These are phyloP conservation scores for Ceratobasidium sp. DNA, from an alignment of 1,284 basidiomycete species.

Conservation along the genomic window DNA sequence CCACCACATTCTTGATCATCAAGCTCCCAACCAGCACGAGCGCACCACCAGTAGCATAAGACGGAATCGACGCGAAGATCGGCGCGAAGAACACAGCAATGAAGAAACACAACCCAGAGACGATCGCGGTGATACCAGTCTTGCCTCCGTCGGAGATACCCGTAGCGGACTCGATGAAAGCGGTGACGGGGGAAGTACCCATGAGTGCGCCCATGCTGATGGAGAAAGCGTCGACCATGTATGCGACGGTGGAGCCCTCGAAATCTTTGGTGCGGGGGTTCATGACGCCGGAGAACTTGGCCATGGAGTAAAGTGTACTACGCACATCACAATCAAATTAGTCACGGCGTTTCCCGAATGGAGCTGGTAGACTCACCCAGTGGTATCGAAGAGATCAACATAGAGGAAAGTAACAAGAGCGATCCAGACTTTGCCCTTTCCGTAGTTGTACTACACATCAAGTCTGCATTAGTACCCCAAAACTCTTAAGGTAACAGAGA, in stretches of 20 bases:
- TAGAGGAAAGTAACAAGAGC: slow-evolving; percentile 80
- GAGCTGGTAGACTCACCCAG: slow-evolving; percentile 54
- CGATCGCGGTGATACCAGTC: slow-evolving; percentile 86
- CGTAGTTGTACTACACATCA: slow-evolving; percentile 55
- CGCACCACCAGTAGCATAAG: slow-evolving; percentile 91
- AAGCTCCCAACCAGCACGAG: slow-evolving; percentile 88
- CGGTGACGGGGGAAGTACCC: slow-evolving; percentile 89
- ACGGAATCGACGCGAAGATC: slow-evolving; percentile 88
- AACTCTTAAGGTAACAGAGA: background rate
- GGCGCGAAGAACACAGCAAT: slow-evolving; percentile 91
- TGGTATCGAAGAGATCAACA: slow-evolving; percentile 82
- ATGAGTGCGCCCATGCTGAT: slow-evolving; percentile 87
- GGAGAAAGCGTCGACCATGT: slow-evolving; percentile 76
- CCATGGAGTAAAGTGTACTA: slow-evolving; percentile 82
- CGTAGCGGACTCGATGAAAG: slow-evolving; percentile 84
- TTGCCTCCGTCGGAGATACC: slow-evolving; percentile 80
- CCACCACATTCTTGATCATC: slow-evolving; percentile 89
- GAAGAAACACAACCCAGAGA: slow-evolving; percentile 85
- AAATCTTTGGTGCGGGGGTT: slow-evolving; percentile 90
- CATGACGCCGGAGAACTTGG: slow-evolving; percentile 90
- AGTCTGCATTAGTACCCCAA: background rate
- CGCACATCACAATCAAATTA: background rate
- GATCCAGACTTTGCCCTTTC: slow-evolving; percentile 86
- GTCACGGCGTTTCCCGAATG: background rate
- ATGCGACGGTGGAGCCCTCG: slow-evolving; percentile 87